A percentile compares a stretch with the other conserved stretches of the same genome.
Conservation (phyloP, 257 asterid genomes). For the Gardenia jasminoides region DNA sequence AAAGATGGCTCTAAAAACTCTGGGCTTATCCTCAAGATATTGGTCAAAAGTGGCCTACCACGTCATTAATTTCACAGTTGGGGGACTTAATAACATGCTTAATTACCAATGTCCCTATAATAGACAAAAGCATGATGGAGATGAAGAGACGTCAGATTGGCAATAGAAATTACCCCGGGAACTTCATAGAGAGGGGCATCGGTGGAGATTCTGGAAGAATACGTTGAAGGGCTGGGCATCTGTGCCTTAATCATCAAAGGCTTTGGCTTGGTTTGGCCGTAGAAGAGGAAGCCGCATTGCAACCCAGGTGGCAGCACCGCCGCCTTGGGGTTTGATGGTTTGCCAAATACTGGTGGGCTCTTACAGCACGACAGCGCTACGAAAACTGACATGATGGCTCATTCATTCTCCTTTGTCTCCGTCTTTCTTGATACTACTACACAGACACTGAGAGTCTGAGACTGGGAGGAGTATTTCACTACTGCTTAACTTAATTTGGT, state of each 20-base stretch:
- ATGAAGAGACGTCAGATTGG: background rate
- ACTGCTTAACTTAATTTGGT: too few species aligned
- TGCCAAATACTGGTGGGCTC: background rate
- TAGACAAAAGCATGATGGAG: too few species aligned
- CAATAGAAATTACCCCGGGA: constrained; percentile 56
- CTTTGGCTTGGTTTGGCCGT: constrained; percentile 16
- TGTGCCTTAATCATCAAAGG: constrained; percentile 30
- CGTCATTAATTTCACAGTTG: background rate
- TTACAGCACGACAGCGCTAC: constrained; percentile 9
- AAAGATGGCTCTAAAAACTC: constrained; percentile 89
- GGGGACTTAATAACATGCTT: background rate
- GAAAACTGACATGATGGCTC: background rate
- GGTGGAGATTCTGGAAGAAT: constrained; percentile 70
- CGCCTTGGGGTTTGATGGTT: constrained; percentile 12
- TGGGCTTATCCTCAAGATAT: constrained; percentile 76
- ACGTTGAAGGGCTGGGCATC: constrained; percentile 57
- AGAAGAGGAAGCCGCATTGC: constrained; percentile 23
- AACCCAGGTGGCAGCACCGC: constrained; percentile 16
- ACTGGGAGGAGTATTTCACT: too few species aligned
- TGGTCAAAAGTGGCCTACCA: constrained; percentile 81
- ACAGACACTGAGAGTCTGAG: too few species aligned
- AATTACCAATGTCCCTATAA: background rate
- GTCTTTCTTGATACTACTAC: background rate
- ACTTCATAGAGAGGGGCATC: constrained; percentile 73
- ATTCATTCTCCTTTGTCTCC: background rate